phyloP scores from a whole-genome alignment of 192 early-diverging fungal genomes.

The Rhizoclosmatium sp. region DNA sequence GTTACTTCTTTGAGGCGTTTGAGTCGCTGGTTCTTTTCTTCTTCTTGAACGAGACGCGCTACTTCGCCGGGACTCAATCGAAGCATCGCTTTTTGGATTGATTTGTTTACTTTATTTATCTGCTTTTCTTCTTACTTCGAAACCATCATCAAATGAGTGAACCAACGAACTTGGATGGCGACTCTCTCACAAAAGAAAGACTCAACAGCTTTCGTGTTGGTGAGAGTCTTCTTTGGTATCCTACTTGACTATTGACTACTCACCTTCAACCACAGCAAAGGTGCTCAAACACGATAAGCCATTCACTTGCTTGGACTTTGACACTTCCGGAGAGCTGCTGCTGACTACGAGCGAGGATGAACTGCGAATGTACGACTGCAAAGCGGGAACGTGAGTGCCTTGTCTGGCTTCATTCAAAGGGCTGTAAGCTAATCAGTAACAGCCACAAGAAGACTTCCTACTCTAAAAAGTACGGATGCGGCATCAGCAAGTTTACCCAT shows the following conservation, averaged over 20 bases:
- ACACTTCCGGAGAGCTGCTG: slow-evolving; percentile 75
- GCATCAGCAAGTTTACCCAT: slow-evolving; percentile 88
- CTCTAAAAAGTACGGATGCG: slow-evolving; percentile 96
- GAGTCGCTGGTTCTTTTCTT: slow-evolving; percentile 3
- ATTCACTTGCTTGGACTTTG: slow-evolving; percentile 86
- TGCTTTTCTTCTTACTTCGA: background rate
- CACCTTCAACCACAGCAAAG: slow-evolving; percentile 53
- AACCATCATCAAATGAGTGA: background rate
- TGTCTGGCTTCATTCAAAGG: background rate
- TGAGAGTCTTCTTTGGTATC: background rate
- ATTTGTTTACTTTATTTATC: background rate
- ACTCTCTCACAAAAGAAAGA: background rate
- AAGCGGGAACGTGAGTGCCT: slow-evolving; percentile 75
- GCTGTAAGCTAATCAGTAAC: background rate
- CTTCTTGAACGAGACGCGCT: background rate
- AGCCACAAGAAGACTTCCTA: slow-evolving; percentile 77
- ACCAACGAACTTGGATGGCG: background rate
- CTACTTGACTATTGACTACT: background rate
- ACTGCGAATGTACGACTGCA: slow-evolving; percentile 85
- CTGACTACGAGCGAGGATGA: slow-evolving; percentile 88
- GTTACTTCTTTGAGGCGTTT: slow-evolving; percentile 5
- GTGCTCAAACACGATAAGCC: slow-evolving; percentile 78
- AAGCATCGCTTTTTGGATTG: slow-evolving; percentile 4
- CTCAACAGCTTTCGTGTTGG: background rate
- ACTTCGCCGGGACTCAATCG: slow-evolving; percentile 22